These are phyloP conservation scores for Polyporus tsugae DNA, from an alignment of 1,284 basidiomycete species.

Conservation along the genomic window DNA sequence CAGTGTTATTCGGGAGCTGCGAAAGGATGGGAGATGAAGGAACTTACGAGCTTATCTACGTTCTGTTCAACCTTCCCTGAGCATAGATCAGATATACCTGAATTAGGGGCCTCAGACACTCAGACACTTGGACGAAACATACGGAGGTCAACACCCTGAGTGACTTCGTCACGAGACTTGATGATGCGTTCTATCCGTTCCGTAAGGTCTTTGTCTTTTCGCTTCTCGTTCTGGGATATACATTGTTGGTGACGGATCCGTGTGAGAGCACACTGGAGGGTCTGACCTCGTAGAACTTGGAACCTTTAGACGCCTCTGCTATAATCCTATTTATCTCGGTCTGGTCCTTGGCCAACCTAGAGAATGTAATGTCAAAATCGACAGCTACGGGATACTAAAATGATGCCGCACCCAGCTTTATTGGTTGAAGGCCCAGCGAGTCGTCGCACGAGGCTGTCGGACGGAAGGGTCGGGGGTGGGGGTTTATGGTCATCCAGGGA, in stretches of 20 bases:
- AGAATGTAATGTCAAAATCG: not conserved
- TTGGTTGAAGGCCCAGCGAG: conserved; percentile 81
- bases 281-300: conserved; percentile 82
- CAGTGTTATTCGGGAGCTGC: no score
- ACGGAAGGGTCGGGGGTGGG: conserved; percentile 51
- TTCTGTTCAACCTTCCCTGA: conserved; percentile 60
- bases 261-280: no score
- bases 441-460: conserved; percentile 73
- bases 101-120: not conserved
- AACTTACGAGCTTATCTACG: conserved; percentile 59
- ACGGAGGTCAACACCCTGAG: conserved; percentile 68
- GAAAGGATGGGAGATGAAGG: not conserved
- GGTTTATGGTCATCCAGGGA: conserved; percentile 9
- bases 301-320: conserved; percentile 83
- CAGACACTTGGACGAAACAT: conserved; percentile 39
- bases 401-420: conserved; percentile 70
- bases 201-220: conserved; percentile 83
- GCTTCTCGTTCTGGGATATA: conserved; percentile 76
- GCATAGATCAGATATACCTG: conserved; percentile 4
- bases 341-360: conserved; percentile 78
- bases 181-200: conserved; percentile 73
- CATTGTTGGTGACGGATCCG: not conserved
- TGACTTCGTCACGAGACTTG: conserved; percentile 67
- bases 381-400: not conserved
- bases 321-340: conserved; percentile 83